Evolutionary conservation across 1,284 basidiomycete species (phyloP), one percentile per base, ranked within the genome.

Genomic region (Moniliophthora roreri): DNA sequence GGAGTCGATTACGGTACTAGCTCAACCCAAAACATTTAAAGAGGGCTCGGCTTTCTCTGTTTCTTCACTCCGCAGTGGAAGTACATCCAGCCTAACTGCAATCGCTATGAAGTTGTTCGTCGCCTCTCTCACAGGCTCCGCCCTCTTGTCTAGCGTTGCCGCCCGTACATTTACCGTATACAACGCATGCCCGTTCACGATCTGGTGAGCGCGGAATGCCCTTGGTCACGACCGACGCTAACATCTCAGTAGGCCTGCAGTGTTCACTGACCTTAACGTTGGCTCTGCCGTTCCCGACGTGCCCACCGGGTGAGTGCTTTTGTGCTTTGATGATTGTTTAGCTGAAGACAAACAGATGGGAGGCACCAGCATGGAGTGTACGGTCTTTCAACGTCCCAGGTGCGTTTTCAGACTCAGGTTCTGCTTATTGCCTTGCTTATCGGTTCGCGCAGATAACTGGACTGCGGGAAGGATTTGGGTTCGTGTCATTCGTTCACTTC

Each of bases 381-480:
- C 70, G 72, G 10, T 63, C 66, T 16, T 77, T 80, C 66, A 55
- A 46, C 39, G 74, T 80, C 32, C 73, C 78, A 1, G n/a, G n/a
- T n/a, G n/a, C n/a, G n/a, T n/a, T n/a, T n/a, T n/a, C n/a, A n/a
- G n/a, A n/a, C n/a, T n/a, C n/a, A n/a, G n/a, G n/a, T n/a, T n/a
- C n/a, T n/a, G n/a, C n/a, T n/a, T n/a, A n/a, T n/a, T n/a, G n/a
- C n/a, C n/a, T n/a, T n/a, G n/a, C n/a, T n/a, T n/a, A n/a, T n/a
- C n/a, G n/a, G n/a, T n/a, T n/a, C n/a, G n/a, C n/a, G n/a, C n/a
- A n/a, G 71, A 77, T 49, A 69, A 77, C 62, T 81, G 79, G 78
- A 72, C 63, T 36, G 68, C 74, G 8, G 78, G 76, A 20, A 68
- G 77, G 36, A 76, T 79, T 50, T 79, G 77, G 76, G 73, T 26